Evolutionary conservation across 345 rosid genomes (phyloP), one percentile per base, ranked within the genome.

Genomic region (Melaleuca alternifolia): DNA sequence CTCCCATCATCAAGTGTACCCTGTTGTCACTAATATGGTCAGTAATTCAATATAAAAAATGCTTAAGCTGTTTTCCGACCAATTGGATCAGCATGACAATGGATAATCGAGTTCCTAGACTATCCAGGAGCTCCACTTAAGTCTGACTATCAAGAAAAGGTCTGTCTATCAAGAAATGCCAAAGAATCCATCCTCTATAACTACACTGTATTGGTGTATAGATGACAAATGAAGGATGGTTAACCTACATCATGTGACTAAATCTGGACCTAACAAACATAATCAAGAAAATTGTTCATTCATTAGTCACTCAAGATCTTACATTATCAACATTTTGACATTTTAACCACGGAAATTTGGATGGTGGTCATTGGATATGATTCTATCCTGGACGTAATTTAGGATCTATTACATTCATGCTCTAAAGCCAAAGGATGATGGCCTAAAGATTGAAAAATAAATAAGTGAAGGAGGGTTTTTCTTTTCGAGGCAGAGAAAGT

Each of bases 1-100:
- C 95, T 93, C 87, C 93, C 97, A 89, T 94, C 98, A 56, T 44
- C 28, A 57, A 92, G 91, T 61, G 41, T 84, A 86, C 93, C 95
- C 93, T 93, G n/a, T 28, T 51, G 51, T 71, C 16, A 65, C 6
- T 9, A 20, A 6, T 54, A 54, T 54, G 59, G 59, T 54, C 59
- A 23, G 59, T 54, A 54, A 24, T 54, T 23, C n/a, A 23, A 54
- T 0, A 1, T 54, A 54, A 54, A 54, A 54, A 10, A 54, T 11
- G 11, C 10, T 10, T 54, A 41, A 41, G 59, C 59, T 26, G 23
- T 54, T 54, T 54, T 54, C 10, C 21, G 59, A 9, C n/a, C 59
- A 54, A 54, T 23, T 54, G 59, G 12, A 54, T 54, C 0, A 23
- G n/a, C 59, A 54, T 54, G 26, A 54, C 5, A 54, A 54, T 54